A percentile compares a stretch with the other conserved stretches of the same genome.
Evolutionary conservation across 148 eudicot species (phyloP).

Genomic region (Heliamphora exappendiculata): DNA sequence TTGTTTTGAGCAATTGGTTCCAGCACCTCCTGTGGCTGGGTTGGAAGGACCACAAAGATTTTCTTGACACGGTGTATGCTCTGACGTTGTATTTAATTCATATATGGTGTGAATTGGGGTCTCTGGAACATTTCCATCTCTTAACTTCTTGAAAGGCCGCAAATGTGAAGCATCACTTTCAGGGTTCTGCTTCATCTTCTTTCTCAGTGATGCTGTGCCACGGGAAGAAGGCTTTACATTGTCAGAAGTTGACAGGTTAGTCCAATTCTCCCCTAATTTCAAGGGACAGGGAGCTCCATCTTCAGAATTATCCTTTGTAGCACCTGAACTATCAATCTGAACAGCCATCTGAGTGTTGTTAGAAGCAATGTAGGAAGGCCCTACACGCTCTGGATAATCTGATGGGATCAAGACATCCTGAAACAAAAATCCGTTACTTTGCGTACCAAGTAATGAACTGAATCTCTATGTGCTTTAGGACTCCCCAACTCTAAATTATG

Average conservation of each 20-base stretch:
- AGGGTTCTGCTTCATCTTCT: constrained; percentile 13
- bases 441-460: not conserved
- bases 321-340: constrained; percentile 11
- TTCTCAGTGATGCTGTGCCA: constrained; percentile 11
- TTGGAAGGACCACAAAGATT: not conserved
- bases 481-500: not conserved
- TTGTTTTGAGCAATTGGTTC: not conserved
- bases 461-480: not conserved
- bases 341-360: constrained; percentile 13
- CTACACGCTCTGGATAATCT: constrained; percentile 14
- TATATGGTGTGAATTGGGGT: constrained; percentile 14
- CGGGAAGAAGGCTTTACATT: constrained; percentile 18
- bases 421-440: constrained; percentile 7
- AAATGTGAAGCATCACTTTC: not conserved
- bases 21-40: constrained; percentile 1
- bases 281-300: constrained; percentile 1
- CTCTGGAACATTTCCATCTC: constrained; percentile 22
- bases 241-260: constrained; percentile 14
- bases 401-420: constrained; percentile 31
- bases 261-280: constrained; percentile 6
- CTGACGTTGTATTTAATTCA: constrained; percentile 9
- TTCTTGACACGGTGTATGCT: constrained; percentile 9
- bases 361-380: constrained; percentile 6
- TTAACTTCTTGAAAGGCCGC: constrained; percentile 20
- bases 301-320: constrained; percentile 10